Evolutionary conservation across 2,329 filamentous ascomycete genomes (phyloP), one percentile per base, ranked within the genome.

Genomic region (Zymoseptoria ardabiliae): DNA sequence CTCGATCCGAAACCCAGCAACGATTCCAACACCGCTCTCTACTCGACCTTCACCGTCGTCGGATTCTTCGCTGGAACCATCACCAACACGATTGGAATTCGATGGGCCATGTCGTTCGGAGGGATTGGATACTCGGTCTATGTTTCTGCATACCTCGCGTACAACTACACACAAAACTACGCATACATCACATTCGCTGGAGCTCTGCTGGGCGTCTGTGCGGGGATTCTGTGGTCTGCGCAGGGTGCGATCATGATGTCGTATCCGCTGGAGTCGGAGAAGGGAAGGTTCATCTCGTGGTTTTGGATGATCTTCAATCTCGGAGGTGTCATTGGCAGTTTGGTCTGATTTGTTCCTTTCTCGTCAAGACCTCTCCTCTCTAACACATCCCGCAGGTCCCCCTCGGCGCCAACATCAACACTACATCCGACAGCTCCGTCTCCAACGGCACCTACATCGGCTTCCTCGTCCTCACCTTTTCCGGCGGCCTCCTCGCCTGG

Each of bases 271-370:
- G 92, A 96, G 76, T 75, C 84, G 35, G 83, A 85, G 64, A 96
- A 96, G 80, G 92, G 92, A 51, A 86, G 87, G 61, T 96, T 91
- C 74, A 96, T 96, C 73, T 89, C 89, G 61, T 86, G 85, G 78
- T 96, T 96, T 77, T 96, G 92, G 92, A 86, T 91, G 73, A 95
- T 97, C 70, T 97, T 96, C 81, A 96, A 96, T 75, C 75, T 92
- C 60, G 92, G 92, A 67, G 91, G 86, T 68, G 91, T 96, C 62
- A 90, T 97, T 73, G 92, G 92, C 63, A 85, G 87, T 69, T 72
- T 86, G 78, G 82, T 85, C 75, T 72, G 81, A 19, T 6, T 17
- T 11, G 17, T 25, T 20, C 2, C 10, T 25, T 72, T 51, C 30
- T 45, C 20, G 9, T 56, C 11, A 23, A 49, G 9, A 17, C 1